A percentile compares a stretch with the other conserved stretches of the same genome.
Evolutionary conservation across 805 yeast genomes (phyloP).

Genomic region (Sugiyamaella lignohabitans): DNA sequence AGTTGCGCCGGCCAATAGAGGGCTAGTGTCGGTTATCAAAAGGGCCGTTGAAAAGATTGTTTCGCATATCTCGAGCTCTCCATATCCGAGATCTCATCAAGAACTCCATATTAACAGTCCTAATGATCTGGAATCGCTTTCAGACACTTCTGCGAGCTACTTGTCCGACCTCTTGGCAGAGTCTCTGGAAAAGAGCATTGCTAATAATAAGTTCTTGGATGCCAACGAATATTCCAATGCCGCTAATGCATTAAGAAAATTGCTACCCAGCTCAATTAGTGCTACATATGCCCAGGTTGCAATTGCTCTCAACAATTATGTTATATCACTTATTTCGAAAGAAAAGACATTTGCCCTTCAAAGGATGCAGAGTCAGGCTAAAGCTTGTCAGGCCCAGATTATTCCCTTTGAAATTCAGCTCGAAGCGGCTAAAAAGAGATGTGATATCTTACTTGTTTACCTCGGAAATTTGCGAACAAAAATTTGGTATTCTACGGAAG

Average conservation of each 20-base stretch:
- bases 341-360: conserved; percentile 12
- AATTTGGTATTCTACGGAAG: conserved; percentile 25
- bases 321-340: conserved; percentile 11
- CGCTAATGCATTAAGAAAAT: conserved; percentile 12
- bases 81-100: conserved; percentile 1
- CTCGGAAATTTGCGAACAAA: conserved; percentile 21
- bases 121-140: background rate
- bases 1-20: conserved; percentile 14
- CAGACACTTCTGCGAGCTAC: conserved; percentile 3
- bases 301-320: conserved; percentile 11
- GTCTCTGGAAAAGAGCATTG: conserved; percentile 11
- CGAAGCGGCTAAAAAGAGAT: conserved; percentile 7
- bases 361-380: conserved; percentile 8
- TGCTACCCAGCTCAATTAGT: conserved; percentile 13
- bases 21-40: conserved; percentile 10
- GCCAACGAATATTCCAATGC: conserved; percentile 19
- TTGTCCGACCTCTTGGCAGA: conserved; percentile 13
- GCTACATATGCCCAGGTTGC: conserved; percentile 12
- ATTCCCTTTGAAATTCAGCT: conserved; percentile 15
- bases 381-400: conserved; percentile 8
- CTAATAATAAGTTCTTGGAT: conserved; percentile 16
- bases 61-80: conserved; percentile 6
- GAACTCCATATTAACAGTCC: background rate
- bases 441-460: conserved; percentile 8
- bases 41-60: conserved; percentile 17